Evolutionary conservation across 768 basidiomycete species (phyloP), one percentile per base, ranked within the genome.

Genomic region (Trametes meyenii): DNA sequence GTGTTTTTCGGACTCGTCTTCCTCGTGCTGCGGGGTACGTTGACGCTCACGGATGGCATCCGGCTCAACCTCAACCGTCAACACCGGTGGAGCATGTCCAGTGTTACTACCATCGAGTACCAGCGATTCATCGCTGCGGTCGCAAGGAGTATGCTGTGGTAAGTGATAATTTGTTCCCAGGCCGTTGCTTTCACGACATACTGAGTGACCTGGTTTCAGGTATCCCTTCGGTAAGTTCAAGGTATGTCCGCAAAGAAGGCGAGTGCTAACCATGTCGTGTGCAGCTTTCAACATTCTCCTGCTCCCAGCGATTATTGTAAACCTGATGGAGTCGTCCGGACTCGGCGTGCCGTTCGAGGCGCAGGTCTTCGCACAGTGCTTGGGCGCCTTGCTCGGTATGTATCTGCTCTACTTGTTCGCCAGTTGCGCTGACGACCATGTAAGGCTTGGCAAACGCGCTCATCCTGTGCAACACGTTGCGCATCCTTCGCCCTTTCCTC

Each of bases 71-170:
- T 85, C 52, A 77, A 82, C 64, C 81, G 55, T 44, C 24, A 52
- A 8, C 55, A 63, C 43, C 33, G 58, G 33, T 51, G 67, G 63
- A 57, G 51, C 40, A 50, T 50, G 50, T 59, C 40, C 1, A 69
- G 66, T 36, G 60, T 58, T 40, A 62, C 61, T 24, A 71, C 68
- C 23, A 78, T 81, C 52, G 80, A 82, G 56, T 89, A 90, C 67
- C 81, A 83, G 59, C 79, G 76, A 24, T 88, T 90, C 68, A 77
- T 90, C 26, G 77, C 77, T 33, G 78, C 80, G n/a, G 79, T 92
- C 54, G 81, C 86, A 26, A 77, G 81, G 61, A 85, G 82, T 58
- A 87, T 90, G 86, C 75, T 90, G 46, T 91, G 87, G 90, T 90
- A 65, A 57, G 82, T 71, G 33, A 36, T 67, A 5, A 19, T 39